phyloP scores from a whole-genome alignment of 2,329 filamentous ascomycete genomes.

The Hymenoscyphus scutula region DNA sequence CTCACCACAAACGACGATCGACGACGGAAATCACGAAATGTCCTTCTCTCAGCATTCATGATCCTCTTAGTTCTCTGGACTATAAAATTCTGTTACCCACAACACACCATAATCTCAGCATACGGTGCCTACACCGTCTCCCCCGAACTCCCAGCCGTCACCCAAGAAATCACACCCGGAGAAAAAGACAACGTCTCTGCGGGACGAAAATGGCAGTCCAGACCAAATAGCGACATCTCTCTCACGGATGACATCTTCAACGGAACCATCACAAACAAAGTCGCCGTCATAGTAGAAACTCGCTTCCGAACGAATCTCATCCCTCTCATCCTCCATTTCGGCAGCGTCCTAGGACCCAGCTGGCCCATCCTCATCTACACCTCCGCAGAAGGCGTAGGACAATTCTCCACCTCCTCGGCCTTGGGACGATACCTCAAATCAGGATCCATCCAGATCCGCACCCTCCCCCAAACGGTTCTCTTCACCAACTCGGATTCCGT shows the following conservation, averaged over 20 bases:
- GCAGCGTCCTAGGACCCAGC: slow-evolving; percentile 41
- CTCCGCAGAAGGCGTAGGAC: slow-evolving; percentile 28
- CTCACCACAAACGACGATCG: slow-evolving; percentile 25
- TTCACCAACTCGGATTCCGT: slow-evolving; percentile 36
- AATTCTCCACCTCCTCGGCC: slow-evolving; percentile 37
- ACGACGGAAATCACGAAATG: slow-evolving; percentile 27
- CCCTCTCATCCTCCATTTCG: slow-evolving; percentile 42
- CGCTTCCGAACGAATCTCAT: slow-evolving; percentile 37
- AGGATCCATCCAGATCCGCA: slow-evolving; percentile 40
- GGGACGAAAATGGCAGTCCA: slow-evolving; percentile 8
- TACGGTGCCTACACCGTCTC: slow-evolving; percentile 19
- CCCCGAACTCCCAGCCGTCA: neutral
- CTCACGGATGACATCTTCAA: slow-evolving; percentile 22
- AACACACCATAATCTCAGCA: slow-evolving; percentile 22
- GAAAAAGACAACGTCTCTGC: neutral
- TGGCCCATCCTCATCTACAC: slow-evolving; percentile 48
- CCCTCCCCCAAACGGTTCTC: slow-evolving; percentile 38
- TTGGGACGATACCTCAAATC: slow-evolving; percentile 39
- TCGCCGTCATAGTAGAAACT: slow-evolving; percentile 41
- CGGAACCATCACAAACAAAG: slow-evolving; percentile 32
- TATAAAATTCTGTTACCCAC: slow-evolving; percentile 27
- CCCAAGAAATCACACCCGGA: slow-evolving; percentile 6
- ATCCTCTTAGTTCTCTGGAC: slow-evolving; percentile 30
- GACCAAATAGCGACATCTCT: neutral
- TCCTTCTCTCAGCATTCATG: slow-evolving; percentile 27